phyloP scores from a whole-genome alignment of 805 yeast species.

The Kazachstania martiniae region DNA sequence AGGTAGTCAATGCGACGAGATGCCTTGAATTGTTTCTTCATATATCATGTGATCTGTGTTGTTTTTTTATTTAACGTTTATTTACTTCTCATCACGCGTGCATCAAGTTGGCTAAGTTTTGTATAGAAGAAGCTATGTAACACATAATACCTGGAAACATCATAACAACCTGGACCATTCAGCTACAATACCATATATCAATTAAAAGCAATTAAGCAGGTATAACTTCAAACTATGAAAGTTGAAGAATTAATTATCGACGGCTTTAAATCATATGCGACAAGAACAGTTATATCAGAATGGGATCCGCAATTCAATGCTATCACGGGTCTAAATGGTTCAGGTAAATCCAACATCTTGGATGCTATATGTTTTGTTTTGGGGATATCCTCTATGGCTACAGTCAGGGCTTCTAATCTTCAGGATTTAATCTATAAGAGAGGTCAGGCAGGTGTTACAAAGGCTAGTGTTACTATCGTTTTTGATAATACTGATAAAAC shows the following conservation, averaged over 20 bases:
- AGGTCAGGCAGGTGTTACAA: constrained; percentile 97
- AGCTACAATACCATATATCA: too few relatives aligned
- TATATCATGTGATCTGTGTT: too few relatives aligned
- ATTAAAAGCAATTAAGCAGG: too few relatives aligned
- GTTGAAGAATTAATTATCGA: constrained; percentile 95
- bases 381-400: constrained; percentile 89
- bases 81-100: too few relatives aligned
- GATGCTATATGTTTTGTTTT: constrained; percentile 98
- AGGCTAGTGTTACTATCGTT: constrained; percentile 92
- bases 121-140: too few relatives aligned
- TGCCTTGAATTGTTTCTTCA: too few relatives aligned
- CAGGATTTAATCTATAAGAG: constrained; percentile 93
- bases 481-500: constrained; percentile 75
- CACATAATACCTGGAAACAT: too few relatives aligned
- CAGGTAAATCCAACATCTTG: constrained; percentile 91
- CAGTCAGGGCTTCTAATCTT: constrained; percentile 84
- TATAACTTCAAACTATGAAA: constrained; percentile 54
- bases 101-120: too few relatives aligned
- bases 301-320: constrained; percentile 98
- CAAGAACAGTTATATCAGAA: constrained; percentile 85
- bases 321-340: constrained; percentile 94
- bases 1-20: too few relatives aligned
- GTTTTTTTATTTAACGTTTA: too few relatives aligned
- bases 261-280: constrained; percentile 96
- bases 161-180: too few relatives aligned